These are phyloP conservation scores for Monosporascus sp. DNA, from an alignment of 2,329 filamentous ascomycete genomes.

Conservation along the genomic window DNA sequence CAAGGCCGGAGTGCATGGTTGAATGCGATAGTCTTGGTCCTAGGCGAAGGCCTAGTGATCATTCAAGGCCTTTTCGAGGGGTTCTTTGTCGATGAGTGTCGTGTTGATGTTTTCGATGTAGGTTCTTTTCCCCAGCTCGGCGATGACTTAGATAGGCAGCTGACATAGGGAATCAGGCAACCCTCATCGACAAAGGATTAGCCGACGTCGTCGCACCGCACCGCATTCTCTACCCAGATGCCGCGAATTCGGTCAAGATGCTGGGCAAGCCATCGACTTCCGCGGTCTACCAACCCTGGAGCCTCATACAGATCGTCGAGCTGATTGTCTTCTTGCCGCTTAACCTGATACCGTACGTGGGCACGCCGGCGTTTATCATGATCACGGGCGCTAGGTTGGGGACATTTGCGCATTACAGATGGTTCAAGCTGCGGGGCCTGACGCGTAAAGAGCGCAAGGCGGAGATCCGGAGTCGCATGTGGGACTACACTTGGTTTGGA, in stretches of 20 bases:
- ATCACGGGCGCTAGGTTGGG: constrained; percentile 84
- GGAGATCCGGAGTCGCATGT: constrained; percentile 61
- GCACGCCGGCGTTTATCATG: constrained; percentile 79
- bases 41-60: constrained; percentile 75
- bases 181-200: constrained; percentile 69
- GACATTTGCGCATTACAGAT: constrained; percentile 85
- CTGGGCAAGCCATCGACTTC: constrained; percentile 75
- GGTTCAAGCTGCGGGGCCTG: constrained; percentile 75
- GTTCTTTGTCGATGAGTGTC: constrained; percentile 73
- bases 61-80: constrained; percentile 68
- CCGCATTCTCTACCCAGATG: constrained; percentile 60
- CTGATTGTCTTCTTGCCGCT: constrained; percentile 74
- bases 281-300: constrained; percentile 83
- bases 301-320: constrained; percentile 82
- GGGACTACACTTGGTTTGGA: constrained; percentile 93
- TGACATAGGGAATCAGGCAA: constrained; percentile 41
- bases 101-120: constrained; percentile 81
- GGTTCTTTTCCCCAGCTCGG: constrained; percentile 23
- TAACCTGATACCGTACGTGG: constrained; percentile 80
- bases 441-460: constrained; percentile 67
- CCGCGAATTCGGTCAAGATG: constrained; percentile 67
- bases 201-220: constrained; percentile 63
- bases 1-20: constrained; percentile 86
- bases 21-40: constrained; percentile 78
- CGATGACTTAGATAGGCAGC: constrained; percentile 6